Evolutionary conservation across 768 basidiomycete genomes (phyloP).

Genomic region (Phallus indusiatus): DNA sequence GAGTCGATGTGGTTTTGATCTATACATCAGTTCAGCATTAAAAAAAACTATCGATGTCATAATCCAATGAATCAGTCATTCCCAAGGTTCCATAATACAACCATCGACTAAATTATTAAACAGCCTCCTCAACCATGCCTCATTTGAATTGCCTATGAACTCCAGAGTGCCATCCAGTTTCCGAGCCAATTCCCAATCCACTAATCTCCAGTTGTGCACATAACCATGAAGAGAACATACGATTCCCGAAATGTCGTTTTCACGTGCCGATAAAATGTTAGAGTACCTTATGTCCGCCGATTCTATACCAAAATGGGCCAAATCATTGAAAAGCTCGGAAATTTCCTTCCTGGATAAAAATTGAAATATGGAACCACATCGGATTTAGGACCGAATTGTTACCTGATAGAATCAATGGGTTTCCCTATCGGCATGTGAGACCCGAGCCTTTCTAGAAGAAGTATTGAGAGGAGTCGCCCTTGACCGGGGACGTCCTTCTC

Average conservation of each 20-base stretch:
- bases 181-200: neutral
- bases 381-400: neutral
- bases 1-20: too few species aligned
- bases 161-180: neutral
- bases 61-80: neutral
- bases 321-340: neutral
- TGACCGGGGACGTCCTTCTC: neutral
- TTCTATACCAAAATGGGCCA: neutral
- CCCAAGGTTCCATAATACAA: neutral
- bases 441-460: neutral
- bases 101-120: neutral
- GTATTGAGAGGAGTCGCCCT: neutral
- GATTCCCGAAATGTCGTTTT: neutral
- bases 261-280: neutral
- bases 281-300: neutral
- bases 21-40: too few species aligned
- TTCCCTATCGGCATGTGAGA: neutral
- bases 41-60: neutral
- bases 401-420: neutral
- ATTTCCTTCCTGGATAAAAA: neutral
- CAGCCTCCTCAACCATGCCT: neutral
- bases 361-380: neutral
- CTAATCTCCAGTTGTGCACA: neutral
- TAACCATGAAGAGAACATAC: neutral
- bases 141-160: neutral